These are phyloP conservation scores for Coemansia brasiliensis DNA, from an alignment of 192 early-diverging fungal genomes.

Conservation along the genomic window DNA sequence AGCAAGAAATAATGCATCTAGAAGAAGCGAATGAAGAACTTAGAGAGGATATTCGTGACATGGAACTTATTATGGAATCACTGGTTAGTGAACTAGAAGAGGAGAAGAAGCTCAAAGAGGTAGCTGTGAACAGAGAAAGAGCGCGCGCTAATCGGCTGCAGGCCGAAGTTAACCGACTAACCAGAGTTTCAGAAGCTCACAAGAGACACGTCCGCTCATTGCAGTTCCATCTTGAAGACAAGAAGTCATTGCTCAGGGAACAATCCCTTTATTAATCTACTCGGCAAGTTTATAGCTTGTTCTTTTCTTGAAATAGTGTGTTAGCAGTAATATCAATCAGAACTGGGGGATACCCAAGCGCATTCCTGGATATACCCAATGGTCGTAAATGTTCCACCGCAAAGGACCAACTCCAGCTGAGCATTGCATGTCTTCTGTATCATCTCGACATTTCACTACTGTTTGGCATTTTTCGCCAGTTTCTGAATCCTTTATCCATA, in stretches of 20 bases:
- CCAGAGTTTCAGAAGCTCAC: conserved; percentile 11
- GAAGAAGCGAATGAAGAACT: neutral
- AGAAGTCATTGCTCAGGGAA: conserved; percentile 7
- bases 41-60: neutral
- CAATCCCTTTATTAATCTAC: neutral
- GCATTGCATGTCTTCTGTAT: conserved; percentile 11
- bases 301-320: neutral
- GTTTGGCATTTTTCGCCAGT: neutral
- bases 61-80: no score
- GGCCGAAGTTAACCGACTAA: conserved; percentile 5
- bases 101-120: neutral
- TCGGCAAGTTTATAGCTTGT: neutral
- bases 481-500: conserved; percentile 20
- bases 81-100: neutral
- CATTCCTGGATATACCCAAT: conserved; percentile 41
- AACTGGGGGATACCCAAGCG: conserved; percentile 7
- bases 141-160: conserved; percentile 4
- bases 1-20: neutral
- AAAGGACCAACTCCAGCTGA: conserved; percentile 14
- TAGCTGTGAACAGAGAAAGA: neutral
- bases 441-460: conserved; percentile 9
- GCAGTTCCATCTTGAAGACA: conserved; percentile 14
- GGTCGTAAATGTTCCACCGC: conserved; percentile 30
- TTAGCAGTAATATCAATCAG: neutral
- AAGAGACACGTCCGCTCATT: conserved; percentile 11